These are phyloP conservation scores for Globisporangium iwayamae DNA, from an alignment of 352 stramenopile genomes.

Conservation along the genomic window DNA sequence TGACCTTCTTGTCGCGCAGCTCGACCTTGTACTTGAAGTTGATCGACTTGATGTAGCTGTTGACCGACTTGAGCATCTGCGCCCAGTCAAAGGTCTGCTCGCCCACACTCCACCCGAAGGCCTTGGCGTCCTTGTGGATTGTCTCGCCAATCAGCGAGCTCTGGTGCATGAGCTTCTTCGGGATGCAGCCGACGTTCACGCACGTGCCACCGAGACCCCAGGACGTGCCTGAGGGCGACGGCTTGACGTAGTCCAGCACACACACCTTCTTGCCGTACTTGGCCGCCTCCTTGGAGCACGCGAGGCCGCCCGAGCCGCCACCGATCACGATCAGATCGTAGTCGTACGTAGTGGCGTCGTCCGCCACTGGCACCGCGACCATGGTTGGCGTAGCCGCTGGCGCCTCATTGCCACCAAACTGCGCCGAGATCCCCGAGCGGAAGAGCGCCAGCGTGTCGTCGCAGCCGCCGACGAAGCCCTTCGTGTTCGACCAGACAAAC, in stretches of 20 bases:
- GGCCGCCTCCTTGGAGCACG: conserved; percentile 93
- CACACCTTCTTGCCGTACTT: conserved; percentile 93
- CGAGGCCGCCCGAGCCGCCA: conserved; percentile 87
- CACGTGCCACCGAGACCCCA: conserved; percentile 96
- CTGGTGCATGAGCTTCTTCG: conserved; percentile 99
- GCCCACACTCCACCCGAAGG: conserved; percentile 83
- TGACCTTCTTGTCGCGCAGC: conserved; percentile 93
- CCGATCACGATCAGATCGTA: conserved; percentile 85
- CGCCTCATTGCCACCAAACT: neutral
- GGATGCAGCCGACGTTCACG: conserved; percentile 99
- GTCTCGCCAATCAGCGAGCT: conserved; percentile 90
- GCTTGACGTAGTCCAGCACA: conserved; percentile 95
- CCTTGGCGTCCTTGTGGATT: conserved; percentile 78
- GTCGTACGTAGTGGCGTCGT: conserved; percentile 50
- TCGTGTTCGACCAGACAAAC: conserved; percentile 67
- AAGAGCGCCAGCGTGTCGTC: conserved; percentile 65
- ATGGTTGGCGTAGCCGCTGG: neutral
- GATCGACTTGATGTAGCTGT: conserved; percentile 96
- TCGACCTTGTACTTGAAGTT: conserved; percentile 99
- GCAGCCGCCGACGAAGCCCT: conserved; percentile 61
- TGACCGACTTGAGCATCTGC: conserved; percentile 90
- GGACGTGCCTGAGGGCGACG: conserved; percentile 81
- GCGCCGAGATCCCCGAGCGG: conserved; percentile 35
- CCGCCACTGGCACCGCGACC: neutral
- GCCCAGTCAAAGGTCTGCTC: conserved; percentile 87